Evolutionary conservation across 192 early-diverging fungal genomes (phyloP).

Genomic region (Backusella parvicylindrica): DNA sequence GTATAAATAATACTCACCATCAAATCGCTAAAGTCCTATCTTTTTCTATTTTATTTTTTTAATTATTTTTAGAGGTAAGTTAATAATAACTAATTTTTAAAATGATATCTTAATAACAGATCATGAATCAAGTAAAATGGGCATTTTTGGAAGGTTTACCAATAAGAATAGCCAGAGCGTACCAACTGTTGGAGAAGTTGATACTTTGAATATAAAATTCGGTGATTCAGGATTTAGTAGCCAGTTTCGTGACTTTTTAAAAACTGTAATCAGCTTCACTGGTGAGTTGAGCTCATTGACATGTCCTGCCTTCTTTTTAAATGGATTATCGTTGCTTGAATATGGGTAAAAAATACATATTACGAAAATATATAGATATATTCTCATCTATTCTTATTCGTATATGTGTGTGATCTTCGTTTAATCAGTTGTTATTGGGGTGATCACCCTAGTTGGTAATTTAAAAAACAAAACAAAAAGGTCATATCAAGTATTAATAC

Average conservation of each 20-base stretch:
- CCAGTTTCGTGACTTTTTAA: constrained; percentile 50
- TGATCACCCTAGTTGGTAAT: constrained; percentile 2
- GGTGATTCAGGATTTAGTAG: constrained; percentile 21
- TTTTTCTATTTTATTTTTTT: background rate
- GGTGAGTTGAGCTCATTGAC: constrained; percentile 79
- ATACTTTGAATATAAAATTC: constrained; percentile 26
- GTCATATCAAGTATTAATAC: background rate
- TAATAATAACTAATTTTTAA: background rate
- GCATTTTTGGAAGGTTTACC: background rate
- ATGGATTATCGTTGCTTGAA: constrained; percentile 74
- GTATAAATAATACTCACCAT: background rate
- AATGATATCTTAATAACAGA: no score
- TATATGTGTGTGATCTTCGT: background rate
- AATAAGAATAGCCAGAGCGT: background rate
- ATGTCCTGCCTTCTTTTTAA: constrained; percentile 78
- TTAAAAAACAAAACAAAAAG: background rate
- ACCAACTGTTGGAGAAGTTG: constrained; percentile 23
- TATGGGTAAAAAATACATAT: constrained; percentile 51
- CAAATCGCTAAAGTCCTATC: background rate
- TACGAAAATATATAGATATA: background rate
- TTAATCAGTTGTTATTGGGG: background rate
- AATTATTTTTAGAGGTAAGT: background rate
- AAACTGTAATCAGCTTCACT: constrained; percentile 69
- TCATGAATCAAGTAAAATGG: background rate
- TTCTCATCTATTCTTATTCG: background rate